phyloP scores from a whole-genome alignment of 2,329 filamentous ascomycete genomes.

The Hymenoscyphus linearis region DNA sequence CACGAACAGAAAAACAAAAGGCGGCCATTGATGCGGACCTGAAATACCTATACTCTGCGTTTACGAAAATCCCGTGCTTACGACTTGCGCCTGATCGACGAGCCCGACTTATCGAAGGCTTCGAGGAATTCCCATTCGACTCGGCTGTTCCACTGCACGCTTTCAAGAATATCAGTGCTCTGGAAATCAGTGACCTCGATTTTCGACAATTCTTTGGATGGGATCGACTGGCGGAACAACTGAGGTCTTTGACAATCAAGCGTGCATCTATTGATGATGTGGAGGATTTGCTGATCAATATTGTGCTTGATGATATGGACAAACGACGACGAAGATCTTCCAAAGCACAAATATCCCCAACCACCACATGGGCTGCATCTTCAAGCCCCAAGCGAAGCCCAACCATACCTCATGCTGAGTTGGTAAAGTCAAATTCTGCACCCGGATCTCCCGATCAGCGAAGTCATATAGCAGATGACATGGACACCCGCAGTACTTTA shows the following conservation, averaged over 20 bases:
- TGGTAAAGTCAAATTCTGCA: constrained; percentile 61
- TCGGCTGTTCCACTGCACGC: constrained; percentile 93
- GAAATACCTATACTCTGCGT: constrained; percentile 95
- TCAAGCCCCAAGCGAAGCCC: constrained; percentile 58
- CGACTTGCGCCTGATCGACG: constrained; percentile 88
- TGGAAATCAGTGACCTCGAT: constrained; percentile 93
- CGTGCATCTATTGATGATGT: constrained; percentile 85
- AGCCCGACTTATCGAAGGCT: constrained; percentile 82
- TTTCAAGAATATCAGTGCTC: constrained; percentile 92
- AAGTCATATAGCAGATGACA: constrained; percentile 30
- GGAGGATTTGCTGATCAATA: constrained; percentile 82
- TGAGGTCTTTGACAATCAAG: constrained; percentile 84
- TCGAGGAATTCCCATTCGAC: constrained; percentile 97
- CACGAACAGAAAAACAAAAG: constrained; percentile 86
- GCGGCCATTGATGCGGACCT: constrained; percentile 78
- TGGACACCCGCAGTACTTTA: constrained; percentile 20
- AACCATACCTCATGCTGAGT: constrained; percentile 57
- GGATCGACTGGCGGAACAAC: constrained; percentile 87
- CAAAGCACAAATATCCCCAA: constrained; percentile 77
- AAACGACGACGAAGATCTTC: constrained; percentile 82
- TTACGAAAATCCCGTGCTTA: constrained; percentile 94
- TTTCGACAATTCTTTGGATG: constrained; percentile 97
- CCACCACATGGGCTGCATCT: constrained; percentile 58
- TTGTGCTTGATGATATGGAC: constrained; percentile 95
- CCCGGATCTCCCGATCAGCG: constrained; percentile 39